Conservation (phyloP, 441 rosid species). For the Mallotus repandus region DNA sequence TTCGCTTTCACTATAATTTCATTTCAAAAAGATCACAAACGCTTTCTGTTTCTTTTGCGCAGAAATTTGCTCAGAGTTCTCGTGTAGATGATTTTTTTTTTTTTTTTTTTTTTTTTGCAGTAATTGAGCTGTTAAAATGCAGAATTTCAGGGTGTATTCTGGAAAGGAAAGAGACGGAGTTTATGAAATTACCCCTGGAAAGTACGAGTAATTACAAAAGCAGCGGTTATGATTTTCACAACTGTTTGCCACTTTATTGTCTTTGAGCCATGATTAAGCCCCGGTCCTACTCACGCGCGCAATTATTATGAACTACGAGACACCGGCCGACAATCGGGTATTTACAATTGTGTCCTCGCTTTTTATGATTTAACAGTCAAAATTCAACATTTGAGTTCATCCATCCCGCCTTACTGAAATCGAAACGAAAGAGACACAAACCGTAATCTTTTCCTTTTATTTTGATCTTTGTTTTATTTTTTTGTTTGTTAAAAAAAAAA, state of each 20-base stretch:
- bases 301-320: conserved; percentile 14
- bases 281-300: conserved; percentile 32
- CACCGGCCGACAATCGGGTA: conserved; percentile 22
- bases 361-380: not conserved
- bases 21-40: no score
- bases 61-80: no score
- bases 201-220: conserved; percentile 16
- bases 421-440: not conserved
- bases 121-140: not conserved
- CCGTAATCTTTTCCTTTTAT: not conserved
- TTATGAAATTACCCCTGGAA: no score
- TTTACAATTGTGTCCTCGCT: not conserved
- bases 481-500: no score
- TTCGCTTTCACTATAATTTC: no score
- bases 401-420: no score
- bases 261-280: conserved; percentile 14
- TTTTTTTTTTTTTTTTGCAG: not conserved
- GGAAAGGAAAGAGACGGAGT: no score
- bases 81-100: not conserved
- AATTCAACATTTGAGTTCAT: no score
- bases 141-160: not conserved
- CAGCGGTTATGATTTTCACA: conserved; percentile 9
- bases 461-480: no score
- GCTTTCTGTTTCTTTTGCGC: not conserved
- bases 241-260: conserved; percentile 26